Percentiles rank a stretch among this genome's conserved stretches.
Evolutionary conservation across 805 yeast genomes (phyloP).

Genomic region (Candida ascalaphidarum): DNA sequence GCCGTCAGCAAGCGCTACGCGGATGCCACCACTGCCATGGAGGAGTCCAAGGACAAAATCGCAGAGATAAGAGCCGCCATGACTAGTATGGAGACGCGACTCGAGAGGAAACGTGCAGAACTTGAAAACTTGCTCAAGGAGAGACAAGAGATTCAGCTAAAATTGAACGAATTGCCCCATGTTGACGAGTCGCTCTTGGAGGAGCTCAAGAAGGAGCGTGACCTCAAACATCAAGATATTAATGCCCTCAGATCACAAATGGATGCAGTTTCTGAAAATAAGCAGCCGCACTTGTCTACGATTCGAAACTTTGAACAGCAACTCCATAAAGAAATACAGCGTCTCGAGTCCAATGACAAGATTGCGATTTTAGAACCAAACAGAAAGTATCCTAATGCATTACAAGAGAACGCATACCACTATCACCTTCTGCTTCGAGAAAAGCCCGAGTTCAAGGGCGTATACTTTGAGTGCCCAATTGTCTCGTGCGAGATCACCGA

Average conservation of each 20-base stretch:
- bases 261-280: slow-evolving; percentile 5
- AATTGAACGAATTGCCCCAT: slow-evolving; percentile 14
- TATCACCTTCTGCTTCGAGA: slow-evolving; percentile 34
- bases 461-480: slow-evolving; percentile 68
- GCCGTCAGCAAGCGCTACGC: too few species aligned
- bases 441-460: slow-evolving; percentile 24
- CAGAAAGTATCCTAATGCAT: slow-evolving; percentile 19
- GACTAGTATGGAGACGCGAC: too few species aligned
- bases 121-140: slow-evolving; percentile 3
- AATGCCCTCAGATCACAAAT: slow-evolving; percentile 8
- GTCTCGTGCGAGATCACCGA: slow-evolving; percentile 52
- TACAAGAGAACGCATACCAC: slow-evolving; percentile 31
- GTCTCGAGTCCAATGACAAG: slow-evolving; percentile 41
- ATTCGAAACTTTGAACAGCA: slow-evolving; percentile 6
- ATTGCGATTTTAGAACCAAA: slow-evolving; percentile 34
- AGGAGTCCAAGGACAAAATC: too few species aligned
- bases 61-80: too few species aligned
- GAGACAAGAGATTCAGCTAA: slow-evolving; percentile 6
- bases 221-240: slow-evolving; percentile 10
- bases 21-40: too few species aligned
- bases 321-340: slow-evolving; percentile 6
- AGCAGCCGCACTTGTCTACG: slow-evolving; percentile 14
- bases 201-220: slow-evolving; percentile 12
- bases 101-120: slow-evolving; percentile 2
- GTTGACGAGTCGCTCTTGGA: slow-evolving; percentile 20